These are phyloP conservation scores for Trichoderma arundinaceum DNA, from an alignment of 2,329 filamentous ascomycete genomes.

Conservation along the genomic window DNA sequence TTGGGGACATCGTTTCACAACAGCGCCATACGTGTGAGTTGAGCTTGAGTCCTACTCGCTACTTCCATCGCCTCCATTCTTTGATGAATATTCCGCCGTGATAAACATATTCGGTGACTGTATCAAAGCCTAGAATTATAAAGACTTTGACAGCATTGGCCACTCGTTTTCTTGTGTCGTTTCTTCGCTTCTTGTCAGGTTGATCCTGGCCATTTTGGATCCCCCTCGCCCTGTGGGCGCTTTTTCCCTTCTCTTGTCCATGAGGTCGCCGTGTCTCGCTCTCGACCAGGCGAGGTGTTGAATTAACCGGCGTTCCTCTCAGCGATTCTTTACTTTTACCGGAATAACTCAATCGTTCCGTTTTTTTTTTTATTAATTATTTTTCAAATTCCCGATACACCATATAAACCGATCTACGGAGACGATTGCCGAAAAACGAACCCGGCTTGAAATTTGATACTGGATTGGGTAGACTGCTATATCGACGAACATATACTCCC, in stretches of 20 bases:
- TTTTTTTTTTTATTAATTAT: conserved; percentile 27
- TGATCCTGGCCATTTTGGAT: conserved; percentile 25
- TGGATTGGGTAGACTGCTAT: conserved; percentile 4
- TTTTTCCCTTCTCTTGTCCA: conserved; percentile 30
- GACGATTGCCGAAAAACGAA: conserved; percentile 16
- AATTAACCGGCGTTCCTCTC: conserved; percentile 13
- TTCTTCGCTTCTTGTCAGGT: conserved; percentile 33
- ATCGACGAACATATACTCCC: neutral
- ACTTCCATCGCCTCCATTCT: conserved; percentile 10
- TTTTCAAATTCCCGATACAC: neutral
- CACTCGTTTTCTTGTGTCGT: conserved; percentile 32
- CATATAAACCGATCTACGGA: conserved; percentile 20
- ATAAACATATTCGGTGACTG: neutral
- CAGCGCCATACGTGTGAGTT: conserved; percentile 11
- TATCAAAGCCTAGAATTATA: neutral
- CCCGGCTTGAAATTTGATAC: conserved; percentile 22
- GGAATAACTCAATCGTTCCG: conserved; percentile 27
- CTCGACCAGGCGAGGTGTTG: conserved; percentile 5
- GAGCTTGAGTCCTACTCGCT: conserved; percentile 1
- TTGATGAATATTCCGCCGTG: conserved; percentile 23
- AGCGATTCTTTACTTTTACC: conserved; percentile 6
- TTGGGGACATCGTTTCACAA: conserved; percentile 10
- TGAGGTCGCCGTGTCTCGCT: conserved; percentile 15
- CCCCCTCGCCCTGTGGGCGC: conserved; percentile 37
- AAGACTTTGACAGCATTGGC: conserved; percentile 22